Conservation (phyloP, 352 stramenopile species). For the Globisporangium nodosum region DNA sequence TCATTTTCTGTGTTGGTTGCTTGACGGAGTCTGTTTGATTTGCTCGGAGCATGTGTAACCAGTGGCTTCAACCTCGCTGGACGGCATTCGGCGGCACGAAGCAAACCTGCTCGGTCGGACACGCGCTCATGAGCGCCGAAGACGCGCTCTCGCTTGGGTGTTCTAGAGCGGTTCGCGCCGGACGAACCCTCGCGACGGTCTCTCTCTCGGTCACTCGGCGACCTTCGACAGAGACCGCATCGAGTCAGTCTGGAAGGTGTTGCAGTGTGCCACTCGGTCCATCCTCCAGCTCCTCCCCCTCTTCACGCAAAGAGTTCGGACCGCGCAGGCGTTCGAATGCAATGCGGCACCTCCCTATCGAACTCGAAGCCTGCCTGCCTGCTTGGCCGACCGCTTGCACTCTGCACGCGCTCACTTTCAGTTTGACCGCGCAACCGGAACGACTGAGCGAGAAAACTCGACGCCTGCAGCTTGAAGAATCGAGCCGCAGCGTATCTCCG, state of each 20-base stretch:
- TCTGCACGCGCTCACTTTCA: constrained; percentile 7
- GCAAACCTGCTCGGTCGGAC: too few species aligned
- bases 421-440: constrained; percentile 7
- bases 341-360: background rate
- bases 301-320: background rate
- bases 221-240: background rate
- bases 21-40: background rate
- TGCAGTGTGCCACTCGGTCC: constrained; percentile 1
- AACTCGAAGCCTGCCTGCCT: background rate
- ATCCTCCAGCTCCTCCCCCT: background rate
- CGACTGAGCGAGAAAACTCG: constrained; percentile 1
- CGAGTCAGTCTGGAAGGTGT: constrained; percentile 6
- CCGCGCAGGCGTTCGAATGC: background rate
- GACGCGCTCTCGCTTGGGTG: too few species aligned
- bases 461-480: constrained; percentile 5
- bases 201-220: background rate
- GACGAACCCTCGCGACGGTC: background rate
- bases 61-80: background rate
- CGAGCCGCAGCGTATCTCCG: constrained; percentile 7
- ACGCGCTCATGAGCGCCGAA: too few species aligned
- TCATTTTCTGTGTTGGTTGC: background rate
- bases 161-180: background rate
- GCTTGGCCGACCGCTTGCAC: background rate
- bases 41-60: background rate
- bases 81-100: background rate